Evolutionary conservation across 1,284 basidiomycete species (phyloP), one percentile per base, ranked within the genome.

Genomic region (Vanrija pseudolonga): DNA sequence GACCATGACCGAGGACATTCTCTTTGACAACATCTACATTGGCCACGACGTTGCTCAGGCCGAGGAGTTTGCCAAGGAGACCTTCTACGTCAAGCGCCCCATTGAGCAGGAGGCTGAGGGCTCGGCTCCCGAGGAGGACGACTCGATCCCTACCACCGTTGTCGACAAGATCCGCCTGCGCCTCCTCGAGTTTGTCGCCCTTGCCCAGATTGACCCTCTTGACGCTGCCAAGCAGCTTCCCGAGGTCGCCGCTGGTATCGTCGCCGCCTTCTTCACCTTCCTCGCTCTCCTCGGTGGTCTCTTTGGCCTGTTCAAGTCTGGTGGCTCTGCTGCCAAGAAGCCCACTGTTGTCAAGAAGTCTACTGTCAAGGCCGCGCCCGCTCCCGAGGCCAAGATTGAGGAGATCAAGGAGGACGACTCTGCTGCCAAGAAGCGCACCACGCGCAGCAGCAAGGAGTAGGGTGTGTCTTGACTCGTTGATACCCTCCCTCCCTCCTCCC

Each of bases 1-100:
- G 93, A 94, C 92, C 53, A 98, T 97, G 94, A 94, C 91, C 46
- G 92, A 96, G 78, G 89, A 94, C 73, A 96, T 96, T 66, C 84
- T 96, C 67, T 96, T 53, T 39, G 85, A 91, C 79, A 93, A 96
- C 82, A 85, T 98, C 70, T 97, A 91, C 80, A 78, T 98, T 60
- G 92, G 92, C 57, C 86, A 92, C 81, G 92, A 90, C 28, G 74
- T 83, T 55, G 83, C 84, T 46, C 89, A 94, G 61, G 93, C 93
- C 64, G 85, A 87, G 76, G 77, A 79, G 15, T 79, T 97, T 65
- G 89, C 90, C 57, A 78, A 81, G 42, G 89, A 93, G 78, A 90
- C 90, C 18, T 96, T 87, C 77, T 83, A 84, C 62, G 73, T 93
- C 77, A 96, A 94, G 85, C 60, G 73, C 62, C 75, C 75, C 6